Percentiles rank a stretch among this genome's conserved stretches.
phyloP scores from a whole-genome alignment of 352 stramenopile genomes.

The Pythium brachiatum region DNA sequence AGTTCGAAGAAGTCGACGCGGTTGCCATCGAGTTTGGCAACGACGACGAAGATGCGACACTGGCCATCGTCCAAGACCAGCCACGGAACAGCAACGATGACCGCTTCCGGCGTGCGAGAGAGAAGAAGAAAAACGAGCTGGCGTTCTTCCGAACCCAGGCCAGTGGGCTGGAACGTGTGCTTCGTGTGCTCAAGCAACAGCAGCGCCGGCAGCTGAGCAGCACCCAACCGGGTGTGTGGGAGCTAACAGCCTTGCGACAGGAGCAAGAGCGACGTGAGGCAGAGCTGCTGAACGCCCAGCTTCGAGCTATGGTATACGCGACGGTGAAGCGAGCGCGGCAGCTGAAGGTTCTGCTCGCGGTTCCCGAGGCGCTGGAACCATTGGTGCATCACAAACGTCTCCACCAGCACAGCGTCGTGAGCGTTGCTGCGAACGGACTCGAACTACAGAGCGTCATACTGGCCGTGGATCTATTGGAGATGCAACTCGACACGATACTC shows the following conservation, averaged over 20 bases:
- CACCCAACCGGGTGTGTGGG: slow-evolving; percentile 2
- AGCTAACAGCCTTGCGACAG: slow-evolving; percentile 5
- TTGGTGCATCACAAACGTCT: slow-evolving; percentile 19
- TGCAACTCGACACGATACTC: background rate
- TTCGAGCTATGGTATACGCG: slow-evolving; percentile 4
- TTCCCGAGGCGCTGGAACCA: background rate
- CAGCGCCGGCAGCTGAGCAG: background rate
- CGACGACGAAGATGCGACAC: background rate
- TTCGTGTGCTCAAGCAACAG: slow-evolving; percentile 11
- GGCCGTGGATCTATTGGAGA: slow-evolving; percentile 10
- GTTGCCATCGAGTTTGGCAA: background rate
- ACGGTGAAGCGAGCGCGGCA: slow-evolving; percentile 9
- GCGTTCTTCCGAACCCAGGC: background rate
- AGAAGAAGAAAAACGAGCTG: slow-evolving; percentile 18
- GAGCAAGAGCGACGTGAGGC: slow-evolving; percentile 9
- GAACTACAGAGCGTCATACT: slow-evolving; percentile 12
- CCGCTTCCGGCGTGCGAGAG: slow-evolving; percentile 14
- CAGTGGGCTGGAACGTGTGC: slow-evolving; percentile 2
- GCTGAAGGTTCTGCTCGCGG: background rate
- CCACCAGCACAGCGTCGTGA: background rate
- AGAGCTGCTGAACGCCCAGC: slow-evolving; percentile 13
- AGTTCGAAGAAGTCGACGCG: slow-evolving; percentile 6
- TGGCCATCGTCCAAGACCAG: background rate
- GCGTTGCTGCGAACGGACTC: background rate
- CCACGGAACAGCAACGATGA: background rate